Base-by-base conservation (phyloP, 2,329 filamentous ascomycete species). In the Cladosporium velox region DNA sequence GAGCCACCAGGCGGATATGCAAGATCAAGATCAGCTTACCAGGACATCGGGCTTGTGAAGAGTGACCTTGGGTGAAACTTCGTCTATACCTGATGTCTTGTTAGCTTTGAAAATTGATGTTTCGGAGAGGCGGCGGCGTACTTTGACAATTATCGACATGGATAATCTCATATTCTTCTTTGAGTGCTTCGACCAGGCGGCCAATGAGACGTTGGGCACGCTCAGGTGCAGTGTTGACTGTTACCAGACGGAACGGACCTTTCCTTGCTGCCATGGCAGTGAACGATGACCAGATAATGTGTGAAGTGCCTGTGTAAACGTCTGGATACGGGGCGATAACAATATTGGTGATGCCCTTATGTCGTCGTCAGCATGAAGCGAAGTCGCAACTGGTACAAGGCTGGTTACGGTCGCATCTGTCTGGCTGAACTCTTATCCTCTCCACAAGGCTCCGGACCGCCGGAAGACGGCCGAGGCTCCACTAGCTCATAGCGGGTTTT, bases 151-250 rank as follows among this genome's bases (percentile, higher is more conserved):
- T 91, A 44, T 81, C 87, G 30, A 85, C 81, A 73, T 91, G 82
- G 38, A 84, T 79, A 69, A 91, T 90, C 1, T 82, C 86, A 76
- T 90, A 90, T 44, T 79, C 79, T 64, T 89, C 87, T 74, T 87
- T 88, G 34, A 91, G 76, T 15, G 82, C 83, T 65, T 89, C 86
- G 12, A 85, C 81, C 47, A 91, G 76, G 0, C 86, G 82, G 14
- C 88, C 88, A 71, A 90, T 85, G 32, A 91, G 77, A 8, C 80
- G 78, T 77, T 87, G 86, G 41, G 88, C 89, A 66, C 88, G 82
- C 68, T 89, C 88, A 0, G 88, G 88, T 1, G 85, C 87, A 1
- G 85, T 90, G 78, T 90, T 91, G 70, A 91, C 87, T 1, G 87
- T 90, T 34, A 90, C 84, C 14, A 91, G 83, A 71, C 81, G 85